Base-by-base conservation (phyloP, 1,284 basidiomycete genomes). In the Pseudozyma sp. region DNA sequence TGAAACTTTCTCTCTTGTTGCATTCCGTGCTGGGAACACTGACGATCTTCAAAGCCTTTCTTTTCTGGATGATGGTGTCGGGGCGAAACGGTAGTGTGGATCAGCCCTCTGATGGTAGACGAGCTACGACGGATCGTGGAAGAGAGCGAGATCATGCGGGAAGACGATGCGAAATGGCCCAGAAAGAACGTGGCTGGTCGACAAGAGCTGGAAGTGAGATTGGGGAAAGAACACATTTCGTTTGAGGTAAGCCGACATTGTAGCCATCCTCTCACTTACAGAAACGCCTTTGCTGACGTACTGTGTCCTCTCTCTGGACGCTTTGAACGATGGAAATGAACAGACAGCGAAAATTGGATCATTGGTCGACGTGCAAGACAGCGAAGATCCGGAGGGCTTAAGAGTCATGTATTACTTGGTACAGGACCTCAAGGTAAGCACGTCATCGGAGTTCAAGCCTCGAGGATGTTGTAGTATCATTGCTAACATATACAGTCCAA, bases 351-450 rank as follows among this genome's bases (percentile, higher is more conserved):
- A 99, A 88, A 95, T 99, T 52, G 96, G 96, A 19, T 94, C 95
- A 11, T 87, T 99, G 48, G 93, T 96, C 45, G 96, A 99, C 79
- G 95, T 99, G 48, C 93, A 96, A 81, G 95, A 97, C 80, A 95
- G 93, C 69, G 93, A 97, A 78, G 97, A 99, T 84, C 95, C 97
- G 0, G 96, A 99, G 84, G 96, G 96, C 0, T 88, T 99, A 43
- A 90, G 96, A n/a, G 95, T 98, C 51, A 98, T 99, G 87, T 99
- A 99, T 87, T 99, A 99, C 84, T 89, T 99, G 34, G 93, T 99
- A 6, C 96, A 99, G 86, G 97, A 99, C 86, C 88, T 99, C 80
- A 95, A 94, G 89, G 96, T 93, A 52, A 35, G 76, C 51, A 18
- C 25, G 25, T 6, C 6, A 31, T 31, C 6, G 25, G 25, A 31